Evolutionary conservation across 768 basidiomycete genomes (phyloP).

Genomic region (Lentinula raphanica): DNA sequence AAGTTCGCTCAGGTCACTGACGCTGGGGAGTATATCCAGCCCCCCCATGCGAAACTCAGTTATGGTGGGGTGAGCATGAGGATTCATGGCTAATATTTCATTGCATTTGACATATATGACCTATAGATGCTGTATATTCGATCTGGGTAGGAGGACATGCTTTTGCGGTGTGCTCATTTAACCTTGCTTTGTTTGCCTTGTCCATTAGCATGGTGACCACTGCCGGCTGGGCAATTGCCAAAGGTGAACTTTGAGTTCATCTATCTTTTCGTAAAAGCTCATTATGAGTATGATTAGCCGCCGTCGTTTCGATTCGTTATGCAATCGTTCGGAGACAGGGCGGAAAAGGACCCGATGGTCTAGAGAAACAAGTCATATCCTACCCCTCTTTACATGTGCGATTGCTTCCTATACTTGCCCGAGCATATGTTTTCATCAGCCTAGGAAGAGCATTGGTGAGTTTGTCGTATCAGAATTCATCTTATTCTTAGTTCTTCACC

Average conservation of each 20-base stretch:
- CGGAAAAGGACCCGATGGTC: conserved; percentile 37
- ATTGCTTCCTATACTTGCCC: conserved; percentile 63
- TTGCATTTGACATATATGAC: too few relatives aligned
- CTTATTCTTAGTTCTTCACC: neutral
- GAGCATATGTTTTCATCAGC: conserved; percentile 63
- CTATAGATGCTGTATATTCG: conserved; percentile 73
- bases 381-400: conserved; percentile 75
- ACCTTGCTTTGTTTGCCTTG: neutral
- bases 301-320: conserved; percentile 66
- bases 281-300: conserved; percentile 27
- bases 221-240: conserved; percentile 62
- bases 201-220: conserved; percentile 51
- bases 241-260: conserved; percentile 36
- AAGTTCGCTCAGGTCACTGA: conserved; percentile 67
- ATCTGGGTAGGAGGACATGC: conserved; percentile 39
- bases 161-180: neutral
- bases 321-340: conserved; percentile 71
- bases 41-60: conserved; percentile 69
- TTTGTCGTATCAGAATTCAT: conserved; percentile 9
- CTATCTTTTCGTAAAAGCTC: neutral
- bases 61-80: conserved; percentile 59
- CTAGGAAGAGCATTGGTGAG: conserved; percentile 57
- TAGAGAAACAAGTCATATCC: conserved; percentile 62
- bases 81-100: neutral
- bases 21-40: conserved; percentile 57